Base-by-base conservation (phyloP, 1,139 yeast species). In the Trichomonascaceae sp. region DNA sequence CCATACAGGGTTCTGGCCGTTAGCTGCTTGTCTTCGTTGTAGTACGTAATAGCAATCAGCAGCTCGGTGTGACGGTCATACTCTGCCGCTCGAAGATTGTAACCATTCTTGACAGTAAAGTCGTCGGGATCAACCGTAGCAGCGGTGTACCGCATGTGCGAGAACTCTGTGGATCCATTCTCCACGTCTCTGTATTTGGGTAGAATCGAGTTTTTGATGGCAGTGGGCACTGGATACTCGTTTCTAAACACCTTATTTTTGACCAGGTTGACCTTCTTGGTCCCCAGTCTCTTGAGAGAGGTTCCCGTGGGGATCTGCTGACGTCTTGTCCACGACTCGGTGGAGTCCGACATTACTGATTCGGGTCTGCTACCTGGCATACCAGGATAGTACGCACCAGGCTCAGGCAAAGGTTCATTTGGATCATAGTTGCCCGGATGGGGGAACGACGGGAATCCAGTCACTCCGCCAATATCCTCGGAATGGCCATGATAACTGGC, bases 1-100 rank as follows among this genome's bases (percentile, higher is more conserved):
- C 94, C 93, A 54, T 85, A 87, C 64, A 89, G 65, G 3, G 97
- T 87, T 54, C 97, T 71, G 1, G 96, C 89, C 41, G 92, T 68
- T 6, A 93, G 66, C 36, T 70, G 69, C 54, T 85, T 94, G 56
- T 81, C 92, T 60, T 89, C 98, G 51, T 87, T 87, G 58, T 87
- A 89, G 77, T 87, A 81, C 11, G 98, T 89, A 36, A 89, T 71
- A 43, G 94, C 87, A 37, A 89, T 71, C 43, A 89, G 74, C 33
- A 89, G 62, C 57, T 89, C 98, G 0, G 95, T 87, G 45, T 76
- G 78, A 52, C 97, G 74, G 17, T 79, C 79, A 44, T 69, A 65
- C 42, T 72, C 72, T 28, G 76, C 68, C 16, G 87, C 78, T 50
- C 98, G 71, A 30, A 89, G 65, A 3, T 77, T 71, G 57, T 82